Evolutionary conservation across 371 early-diverging fungal genomes (phyloP), one percentile per base, ranked within the genome.

Genomic region (Mortierella sp.): DNA sequence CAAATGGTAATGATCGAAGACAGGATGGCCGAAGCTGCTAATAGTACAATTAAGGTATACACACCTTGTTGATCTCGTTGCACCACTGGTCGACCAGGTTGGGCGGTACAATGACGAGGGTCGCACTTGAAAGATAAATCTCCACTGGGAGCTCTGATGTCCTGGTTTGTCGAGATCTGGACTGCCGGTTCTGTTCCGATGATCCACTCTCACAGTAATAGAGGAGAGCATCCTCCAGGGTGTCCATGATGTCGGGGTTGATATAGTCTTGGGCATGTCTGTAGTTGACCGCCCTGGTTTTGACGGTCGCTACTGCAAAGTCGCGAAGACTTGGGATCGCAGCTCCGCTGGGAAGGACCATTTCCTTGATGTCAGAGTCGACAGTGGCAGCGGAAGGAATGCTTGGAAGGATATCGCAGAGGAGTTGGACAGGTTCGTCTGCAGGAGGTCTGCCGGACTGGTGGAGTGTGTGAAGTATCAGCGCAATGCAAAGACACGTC

Each of bases 101-200:
- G 72, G 95, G 93, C 1, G 97, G 97, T 16, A 96, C 96, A 60
- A 95, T 91, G 27, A 95, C 92, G 14, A 95, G 87, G 0, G 96
- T 95, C 12, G 93, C 77, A 55, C 84, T 89, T 21, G 93, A 91
- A 54, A 94, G 77, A 78, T 90, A 93, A 0, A 95, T 90, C 55
- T 88, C 83, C 6, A 75, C 74, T 70, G 74, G 77, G 12, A 65
- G 58, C 10, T 77, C 63, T 24, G 21, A 46, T 86, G 54, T 65
- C 71, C 70, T 89, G 41, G 74, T 82, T 51, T 58, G 75, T 35
- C 71, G 76, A 11, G 79, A 80, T 63, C 76, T 79, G 72, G 71
- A 60, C 55, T 75, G 83, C 38, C 75, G 80, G 71, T 27, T 71
- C 38, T 11, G 29, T 68, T 56, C 48, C 7, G 14, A 18, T 10